Base-by-base conservation (phyloP, 2,329 filamentous ascomycete species). In the Celoporthe dispersa region DNA sequence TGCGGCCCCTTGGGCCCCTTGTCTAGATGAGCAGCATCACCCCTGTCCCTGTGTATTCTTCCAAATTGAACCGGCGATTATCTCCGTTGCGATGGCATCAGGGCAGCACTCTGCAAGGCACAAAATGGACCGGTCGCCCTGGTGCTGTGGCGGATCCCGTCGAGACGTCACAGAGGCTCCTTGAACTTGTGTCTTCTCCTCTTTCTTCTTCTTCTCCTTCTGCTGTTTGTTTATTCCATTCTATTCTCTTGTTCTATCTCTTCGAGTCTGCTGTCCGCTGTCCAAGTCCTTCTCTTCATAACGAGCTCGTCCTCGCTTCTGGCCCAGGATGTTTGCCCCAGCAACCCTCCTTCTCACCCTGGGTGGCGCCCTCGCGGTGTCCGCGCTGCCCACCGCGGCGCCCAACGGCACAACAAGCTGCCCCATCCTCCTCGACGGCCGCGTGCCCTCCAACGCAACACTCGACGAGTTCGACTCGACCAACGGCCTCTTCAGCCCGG, bases 371-470 rank as follows among this genome's bases (percentile, higher is more conserved):
- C 37, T 59, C 12, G 59, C 57, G n/a, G 69, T 39, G 6, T 33
- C 28, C 19, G 69, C 67, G 14, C 19, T 16, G 35, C 65, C 63
- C 16, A 19, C 22, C 64, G 63, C 51, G 37, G 8, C 3, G 19
- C 39, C 61, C 41, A 44, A 57, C 41, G 41, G 8, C 31, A 51
- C 28, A 1, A 41, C 25, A 11, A 63, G 35, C 66, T 81, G 80
- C 73, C 79, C 80, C 64, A 62, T 81, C 66, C 71, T 81, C 68
- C 78, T 81, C 70, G 79, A 81, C 75, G 80, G 80, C 51, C 79
- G 80, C 64, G 72, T 81, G 57, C 75, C 77, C 25, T 60, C 75
- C 14, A 66, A 72, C 25, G 72, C 77, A 9, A 28, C 64, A 4
- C 74, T 74, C 0, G 66, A 71, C 62, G 77, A 79, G 73, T 80